Evolutionary conservation across 805 yeast species (phyloP).

Genomic region (Candida xiaguanensis): DNA sequence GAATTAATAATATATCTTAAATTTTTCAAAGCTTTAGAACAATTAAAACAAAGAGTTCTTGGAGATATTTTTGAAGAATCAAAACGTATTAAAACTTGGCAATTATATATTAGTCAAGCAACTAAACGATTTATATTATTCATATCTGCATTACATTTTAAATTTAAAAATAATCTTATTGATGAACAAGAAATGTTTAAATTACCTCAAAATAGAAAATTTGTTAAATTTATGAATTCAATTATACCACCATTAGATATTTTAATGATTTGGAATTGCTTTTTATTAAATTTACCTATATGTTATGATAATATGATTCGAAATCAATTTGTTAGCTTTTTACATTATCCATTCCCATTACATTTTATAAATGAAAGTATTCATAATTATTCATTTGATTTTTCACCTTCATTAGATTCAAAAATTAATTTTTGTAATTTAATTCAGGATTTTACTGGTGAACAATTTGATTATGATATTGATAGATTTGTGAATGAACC

Average conservation of each 20-base stretch:
- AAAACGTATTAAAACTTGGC: not conserved
- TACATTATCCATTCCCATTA: constrained; percentile 2
- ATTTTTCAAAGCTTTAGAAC: not conserved
- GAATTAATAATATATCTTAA: not conserved
- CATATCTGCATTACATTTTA: not conserved
- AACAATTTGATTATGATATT: not conserved
- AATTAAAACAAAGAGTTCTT: constrained; percentile 1
- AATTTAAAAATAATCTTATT: not conserved
- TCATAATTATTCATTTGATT: constrained; percentile 3
- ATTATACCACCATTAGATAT: constrained; percentile 1
- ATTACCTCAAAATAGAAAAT: not conserved
- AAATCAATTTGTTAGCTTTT: not conserved
- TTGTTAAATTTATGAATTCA: not conserved
- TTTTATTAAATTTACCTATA: not conserved
- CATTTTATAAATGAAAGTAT: not conserved
- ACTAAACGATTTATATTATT: constrained; percentile 1
- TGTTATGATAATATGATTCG: not conserved
- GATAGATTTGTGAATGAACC: not conserved
- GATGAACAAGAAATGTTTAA: constrained; percentile 1
- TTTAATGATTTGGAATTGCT: not conserved
- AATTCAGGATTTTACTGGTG: not conserved
- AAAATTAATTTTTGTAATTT: not conserved
- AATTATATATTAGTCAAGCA: constrained; percentile 1
- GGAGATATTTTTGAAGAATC: not conserved
- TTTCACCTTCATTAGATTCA: not conserved